These are phyloP conservation scores for Xylaria intraflava DNA, from an alignment of 495 filamentous ascomycete species.

Conservation along the genomic window DNA sequence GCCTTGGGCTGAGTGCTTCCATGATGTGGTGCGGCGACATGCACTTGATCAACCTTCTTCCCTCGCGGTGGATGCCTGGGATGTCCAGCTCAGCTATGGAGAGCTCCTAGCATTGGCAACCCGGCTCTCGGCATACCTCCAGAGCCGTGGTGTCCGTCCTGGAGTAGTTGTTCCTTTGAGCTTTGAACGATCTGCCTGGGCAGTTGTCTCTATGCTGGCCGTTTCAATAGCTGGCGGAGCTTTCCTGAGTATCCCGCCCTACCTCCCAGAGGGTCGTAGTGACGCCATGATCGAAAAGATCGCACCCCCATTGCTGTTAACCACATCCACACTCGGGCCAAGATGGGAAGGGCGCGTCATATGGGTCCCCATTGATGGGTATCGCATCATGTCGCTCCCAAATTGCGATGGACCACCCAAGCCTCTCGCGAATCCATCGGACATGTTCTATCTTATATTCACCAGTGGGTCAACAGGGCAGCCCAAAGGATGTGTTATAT, in stretches of 20 bases:
- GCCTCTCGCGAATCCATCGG: background rate
- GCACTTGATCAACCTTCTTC: background rate
- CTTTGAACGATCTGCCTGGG: constrained; percentile 13
- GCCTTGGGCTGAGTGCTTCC: too few species aligned
- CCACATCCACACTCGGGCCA: background rate
- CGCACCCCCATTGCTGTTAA: background rate
- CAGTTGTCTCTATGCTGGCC: constrained; percentile 31
- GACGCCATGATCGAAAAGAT: background rate
- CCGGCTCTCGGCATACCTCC: background rate
- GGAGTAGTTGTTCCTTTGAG: constrained; percentile 30
- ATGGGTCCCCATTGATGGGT: background rate
- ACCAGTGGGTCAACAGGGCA: constrained; percentile 32
- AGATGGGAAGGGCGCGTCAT: background rate
- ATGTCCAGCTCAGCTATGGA: background rate
- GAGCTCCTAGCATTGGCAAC: background rate
- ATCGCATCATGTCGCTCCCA: background rate
- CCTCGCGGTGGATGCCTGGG: constrained; percentile 4
- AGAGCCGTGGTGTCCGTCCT: background rate
- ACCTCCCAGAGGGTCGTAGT: constrained; percentile 19
- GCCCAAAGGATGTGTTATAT: constrained; percentile 28
- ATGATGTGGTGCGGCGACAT: constrained; percentile 3
- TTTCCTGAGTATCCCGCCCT: constrained; percentile 45
- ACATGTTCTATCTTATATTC: constrained; percentile 42
- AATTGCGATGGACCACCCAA: background rate
- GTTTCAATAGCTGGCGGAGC: constrained; percentile 34